Evolutionary conservation across 495 filamentous ascomycete species (phyloP), one percentile per base, ranked within the genome.

Genomic region (Lasiosphaeria hispida): DNA sequence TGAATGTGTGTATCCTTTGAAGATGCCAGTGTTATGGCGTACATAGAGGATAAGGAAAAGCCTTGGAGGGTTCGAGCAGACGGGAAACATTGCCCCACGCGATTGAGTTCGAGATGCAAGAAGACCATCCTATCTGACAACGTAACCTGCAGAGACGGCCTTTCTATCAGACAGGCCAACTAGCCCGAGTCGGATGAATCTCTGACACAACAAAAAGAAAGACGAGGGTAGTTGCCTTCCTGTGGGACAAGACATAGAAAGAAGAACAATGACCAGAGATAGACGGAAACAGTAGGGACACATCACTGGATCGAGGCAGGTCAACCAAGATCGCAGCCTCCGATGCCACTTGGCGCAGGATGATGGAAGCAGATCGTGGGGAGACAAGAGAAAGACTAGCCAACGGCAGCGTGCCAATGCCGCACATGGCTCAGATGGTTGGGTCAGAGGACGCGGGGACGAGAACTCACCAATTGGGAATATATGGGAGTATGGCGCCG

Each of bases 401-500:
- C 75, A 79, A 77, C 73, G 61, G 59, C 55, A 72, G 51, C 18
- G 52, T 66, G 58, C 48, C 42, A 61, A 71, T 68, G 55, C 50
- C 17, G 69, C 76, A 79, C 76, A 75, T 72, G 70, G 75, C 54
- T 63, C 55, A 59, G 72, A 75, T 70, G 74, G 75, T 77, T 77
- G 75, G 76, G 59, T 67, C 70, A 69, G 68, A 65, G 34, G 55
- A 56, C 33, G 38, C 51, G 44, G 52, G 55, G 38, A 53, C 52
- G 55, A 18, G 43, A 63, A 77, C 77, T 75, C 64, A 80, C 77
- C 76, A 67, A 79, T 78, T 69, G 77, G 77, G 59, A 67, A 72
- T 63, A 80, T 74, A 69, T 72, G 75, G 37, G 76, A 77, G 52
- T 66, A 71, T 61, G 68, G 69, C 62, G 59, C 59, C 49, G 61